Conservation (phyloP, 1,139 yeast species). For the Candida tetrigidarum region DNA sequence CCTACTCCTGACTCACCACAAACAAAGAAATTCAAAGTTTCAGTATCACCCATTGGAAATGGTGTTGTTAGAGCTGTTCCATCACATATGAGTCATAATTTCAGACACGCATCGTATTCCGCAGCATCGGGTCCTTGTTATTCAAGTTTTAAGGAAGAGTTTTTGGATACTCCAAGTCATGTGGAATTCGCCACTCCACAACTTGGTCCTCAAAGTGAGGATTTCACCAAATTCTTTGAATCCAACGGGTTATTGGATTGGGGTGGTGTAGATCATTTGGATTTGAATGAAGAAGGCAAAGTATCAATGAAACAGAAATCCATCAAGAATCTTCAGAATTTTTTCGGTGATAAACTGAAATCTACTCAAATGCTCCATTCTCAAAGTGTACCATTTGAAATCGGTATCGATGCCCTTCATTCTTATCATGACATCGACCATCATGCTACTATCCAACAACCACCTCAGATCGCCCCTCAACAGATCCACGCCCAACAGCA, state of each 20-base stretch:
- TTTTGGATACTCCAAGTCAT: conserved; percentile 54
- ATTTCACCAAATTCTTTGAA: conserved; percentile 22
- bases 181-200: conserved; percentile 86
- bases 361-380: conserved; percentile 14
- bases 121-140: conserved; percentile 80
- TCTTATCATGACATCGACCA: conserved; percentile 6
- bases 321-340: conserved; percentile 19
- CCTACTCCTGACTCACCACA: conserved; percentile 16
- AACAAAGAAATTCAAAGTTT: conserved; percentile 14
- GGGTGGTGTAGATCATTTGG: conserved; percentile 37
- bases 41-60: conserved; percentile 9
- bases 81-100: conserved; percentile 17
- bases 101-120: conserved; percentile 77
- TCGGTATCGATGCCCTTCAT: conserved; percentile 29
- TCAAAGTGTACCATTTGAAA: conserved; percentile 33
- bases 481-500: conserved; percentile 1
- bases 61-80: conserved; percentile 7
- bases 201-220: conserved; percentile 37
- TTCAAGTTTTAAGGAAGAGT: conserved; percentile 50
- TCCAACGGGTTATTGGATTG: conserved; percentile 38
- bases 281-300: conserved; percentile 21
- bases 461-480: conserved; percentile 8
- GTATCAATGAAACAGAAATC: conserved; percentile 17
- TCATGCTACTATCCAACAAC: conserved; percentile 6
- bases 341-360: conserved; percentile 16